Base-by-base conservation (phyloP, 176 grass and related monocot genomes). In the Carex kokanica region DNA sequence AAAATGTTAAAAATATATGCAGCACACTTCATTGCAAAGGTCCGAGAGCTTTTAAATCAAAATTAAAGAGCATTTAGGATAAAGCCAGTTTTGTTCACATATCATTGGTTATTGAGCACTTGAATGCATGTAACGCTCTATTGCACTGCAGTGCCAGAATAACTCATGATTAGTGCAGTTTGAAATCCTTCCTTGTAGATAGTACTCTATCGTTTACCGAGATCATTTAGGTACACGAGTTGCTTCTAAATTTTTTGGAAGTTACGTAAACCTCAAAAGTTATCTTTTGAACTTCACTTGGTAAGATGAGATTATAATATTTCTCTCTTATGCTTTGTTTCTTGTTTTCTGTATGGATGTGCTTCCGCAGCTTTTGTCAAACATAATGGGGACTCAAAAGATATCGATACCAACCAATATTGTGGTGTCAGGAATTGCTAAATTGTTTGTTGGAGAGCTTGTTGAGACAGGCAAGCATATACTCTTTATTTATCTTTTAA, bases 381-480 rank as follows among this genome's bases (percentile, higher is more conserved):
- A 88, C 88, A 93, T 99, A 61, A 99, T 91, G 17, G 93, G 93
- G 54, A 96, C 86, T 86, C 97, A 99, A 86, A 99, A 99, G 83
- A 99, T 99, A 89, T 95, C 93, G 83, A 57, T 90, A 73, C 93
- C 97, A 56, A 99, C 93, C 0, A 93, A 91, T 34, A 99, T 96
- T 54, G 93, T 99, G 40, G 96, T 95, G 43, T 95, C 96, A 83
- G 96, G 96, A 83, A 99, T 99, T 74, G 97, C 86, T 69, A 99
- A 99, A 87, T 88, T 99, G 91, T 96, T 99, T 88, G 91, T 99
- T 63, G 97, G 97, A 14, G 97, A 99, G 71, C 91, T 99, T 66
- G 90, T 99, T 78, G 97, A 99, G 88, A 99, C 93, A 92, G 91
- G 97, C 73, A 94, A 87, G 89, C 86, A 66, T 43, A 68, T 63